A percentile compares a stretch with the other conserved stretches of the same genome.
Evolutionary conservation across 768 basidiomycete genomes (phyloP).

Genomic region (Holtermanniella nyarrowii): DNA sequence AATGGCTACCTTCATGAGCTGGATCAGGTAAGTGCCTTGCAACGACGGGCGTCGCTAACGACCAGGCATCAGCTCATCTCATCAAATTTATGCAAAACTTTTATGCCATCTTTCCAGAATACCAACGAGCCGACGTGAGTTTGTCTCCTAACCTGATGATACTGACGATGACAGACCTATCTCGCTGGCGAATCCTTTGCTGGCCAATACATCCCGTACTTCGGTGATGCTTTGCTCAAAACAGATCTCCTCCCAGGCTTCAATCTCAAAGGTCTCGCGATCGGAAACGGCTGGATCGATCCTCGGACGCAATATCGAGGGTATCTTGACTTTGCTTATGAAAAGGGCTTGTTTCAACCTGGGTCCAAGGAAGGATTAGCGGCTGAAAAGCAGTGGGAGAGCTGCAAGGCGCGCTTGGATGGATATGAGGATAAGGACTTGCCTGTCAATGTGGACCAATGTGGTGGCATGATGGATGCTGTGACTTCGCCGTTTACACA

Average conservation of each 20-base stretch:
- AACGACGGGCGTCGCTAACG: background rate
- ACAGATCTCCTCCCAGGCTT: constrained; percentile 50
- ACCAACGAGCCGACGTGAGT: constrained; percentile 67
- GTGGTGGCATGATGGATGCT: constrained; percentile 51
- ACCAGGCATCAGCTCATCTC: constrained; percentile 64
- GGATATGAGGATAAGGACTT: constrained; percentile 36
- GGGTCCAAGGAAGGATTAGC: constrained; percentile 54
- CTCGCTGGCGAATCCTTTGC: constrained; percentile 93
- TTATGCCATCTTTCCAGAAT: constrained; percentile 85
- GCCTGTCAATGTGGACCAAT: constrained; percentile 47
- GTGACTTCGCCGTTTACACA: constrained; percentile 41
- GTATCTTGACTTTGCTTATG: constrained; percentile 74
- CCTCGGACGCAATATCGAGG: constrained; percentile 75
- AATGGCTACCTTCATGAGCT: constrained; percentile 74
- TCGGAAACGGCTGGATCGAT: constrained; percentile 99
- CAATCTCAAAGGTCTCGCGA: constrained; percentile 67
- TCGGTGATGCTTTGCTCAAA: constrained; percentile 65
- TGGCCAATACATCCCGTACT: constrained; percentile 95
- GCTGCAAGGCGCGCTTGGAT: constrained; percentile 49
- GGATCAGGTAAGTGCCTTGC: constrained; percentile 47
- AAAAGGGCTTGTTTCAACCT: constrained; percentile 64
- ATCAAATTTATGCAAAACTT: constrained; percentile 78
- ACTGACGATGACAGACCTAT: constrained; percentile 59
- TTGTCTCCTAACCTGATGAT: background rate
- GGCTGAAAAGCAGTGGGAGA: constrained; percentile 51